Percentiles rank a stretch among this genome's conserved stretches.
phyloP scores from a whole-genome alignment of 176 grass and related monocot genomes.

The Stipa capillata region DNA sequence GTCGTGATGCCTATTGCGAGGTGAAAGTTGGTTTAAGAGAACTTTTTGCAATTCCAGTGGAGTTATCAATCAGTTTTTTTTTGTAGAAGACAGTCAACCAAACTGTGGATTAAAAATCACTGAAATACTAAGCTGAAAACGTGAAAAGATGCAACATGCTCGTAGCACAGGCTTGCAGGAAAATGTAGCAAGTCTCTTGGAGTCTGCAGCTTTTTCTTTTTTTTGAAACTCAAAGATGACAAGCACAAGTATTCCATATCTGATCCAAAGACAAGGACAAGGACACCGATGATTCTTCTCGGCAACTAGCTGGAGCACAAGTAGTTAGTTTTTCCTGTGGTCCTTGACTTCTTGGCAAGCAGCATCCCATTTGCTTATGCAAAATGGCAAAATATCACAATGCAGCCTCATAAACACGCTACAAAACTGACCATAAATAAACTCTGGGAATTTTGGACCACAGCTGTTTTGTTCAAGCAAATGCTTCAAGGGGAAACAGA shows the following conservation, averaged over 20 bases:
- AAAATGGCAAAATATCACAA: background rate
- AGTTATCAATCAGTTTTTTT: too few species aligned
- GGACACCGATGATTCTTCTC: constrained; percentile 7
- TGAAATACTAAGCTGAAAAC: too few species aligned
- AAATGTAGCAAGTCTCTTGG: background rate
- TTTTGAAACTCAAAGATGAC: too few species aligned
- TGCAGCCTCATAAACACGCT: background rate
- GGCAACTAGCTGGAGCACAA: background rate
- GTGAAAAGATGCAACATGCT: background rate
- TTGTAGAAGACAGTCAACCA: too few species aligned
- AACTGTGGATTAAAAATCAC: background rate
- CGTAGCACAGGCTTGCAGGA: background rate
- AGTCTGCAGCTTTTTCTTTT: too few species aligned
- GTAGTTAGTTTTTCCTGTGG: background rate
- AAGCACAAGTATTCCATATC: background rate
- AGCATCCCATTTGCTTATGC: background rate
- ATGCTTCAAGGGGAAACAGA: background rate
- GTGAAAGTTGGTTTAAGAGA: too few species aligned
- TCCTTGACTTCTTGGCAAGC: background rate
- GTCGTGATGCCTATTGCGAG: too few species aligned
- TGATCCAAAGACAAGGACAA: constrained; percentile 10
- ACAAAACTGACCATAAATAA: background rate
- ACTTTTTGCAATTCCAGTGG: too few species aligned
- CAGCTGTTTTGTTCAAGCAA: background rate
- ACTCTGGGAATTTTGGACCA: background rate